A percentile compares a stretch with the other conserved stretches of the same genome.
Evolutionary conservation across 2,329 filamentous ascomycete genomes (phyloP).

Genomic region (Aspergillus glaucus): DNA sequence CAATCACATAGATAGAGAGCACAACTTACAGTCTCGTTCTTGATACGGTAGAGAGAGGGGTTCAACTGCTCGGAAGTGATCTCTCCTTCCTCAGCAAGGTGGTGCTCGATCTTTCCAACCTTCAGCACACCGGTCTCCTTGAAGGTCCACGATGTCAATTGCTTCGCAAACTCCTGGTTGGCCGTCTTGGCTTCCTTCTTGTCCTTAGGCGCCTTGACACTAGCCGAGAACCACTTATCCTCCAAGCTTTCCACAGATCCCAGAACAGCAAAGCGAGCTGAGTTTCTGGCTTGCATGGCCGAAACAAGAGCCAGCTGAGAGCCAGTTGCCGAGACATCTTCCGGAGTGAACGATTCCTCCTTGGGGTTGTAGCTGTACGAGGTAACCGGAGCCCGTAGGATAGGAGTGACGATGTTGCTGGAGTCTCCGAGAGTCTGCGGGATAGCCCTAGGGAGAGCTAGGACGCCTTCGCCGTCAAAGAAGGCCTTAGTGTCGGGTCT

Average conservation of each 20-base stretch:
- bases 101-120: conserved; percentile 77
- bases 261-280: conserved; percentile 77
- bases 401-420: conserved; percentile 69
- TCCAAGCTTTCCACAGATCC: conserved; percentile 82
- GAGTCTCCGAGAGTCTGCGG: conserved; percentile 74
- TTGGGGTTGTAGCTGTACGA: conserved; percentile 93
- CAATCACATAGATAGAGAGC: background rate
- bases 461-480: conserved; percentile 62
- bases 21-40: conserved; percentile 84
- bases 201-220: conserved; percentile 54
- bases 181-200: conserved; percentile 58
- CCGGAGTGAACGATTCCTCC: conserved; percentile 65
- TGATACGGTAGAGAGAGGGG: conserved; percentile 86
- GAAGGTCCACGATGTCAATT: conserved; percentile 91
- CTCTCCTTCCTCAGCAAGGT: conserved; percentile 50
- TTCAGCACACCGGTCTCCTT: conserved; percentile 85
- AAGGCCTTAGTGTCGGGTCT: conserved; percentile 68
- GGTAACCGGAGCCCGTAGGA: conserved; percentile 74
- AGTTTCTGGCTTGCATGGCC: conserved; percentile 84
- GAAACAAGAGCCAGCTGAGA: conserved; percentile 80
- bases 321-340: conserved; percentile 80
- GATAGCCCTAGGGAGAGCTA: conserved; percentile 76
- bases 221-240: conserved; percentile 80
- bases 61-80: conserved; percentile 51
- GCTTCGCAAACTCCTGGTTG: conserved; percentile 80